Percentiles rank a stretch among this genome's conserved stretches.
These are phyloP conservation scores for Cubamyces sp. DNA, from an alignment of 768 basidiomycete species.

Conservation along the genomic window DNA sequence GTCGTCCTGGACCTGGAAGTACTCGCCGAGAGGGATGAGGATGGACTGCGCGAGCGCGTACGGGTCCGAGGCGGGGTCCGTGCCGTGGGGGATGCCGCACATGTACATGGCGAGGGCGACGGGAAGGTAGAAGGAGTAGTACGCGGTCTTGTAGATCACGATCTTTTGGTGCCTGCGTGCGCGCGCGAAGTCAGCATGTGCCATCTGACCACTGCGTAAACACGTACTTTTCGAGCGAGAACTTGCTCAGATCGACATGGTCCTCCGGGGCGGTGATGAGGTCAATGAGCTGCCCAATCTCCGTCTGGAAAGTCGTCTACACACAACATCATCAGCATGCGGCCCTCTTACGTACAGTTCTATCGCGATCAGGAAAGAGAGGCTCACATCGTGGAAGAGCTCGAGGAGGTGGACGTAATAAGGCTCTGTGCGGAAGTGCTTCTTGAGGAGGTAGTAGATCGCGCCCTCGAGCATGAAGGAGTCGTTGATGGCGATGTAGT, in stretches of 20 bases:
- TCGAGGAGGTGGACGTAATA: conserved; percentile 93
- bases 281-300: conserved; percentile 96
- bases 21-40: conserved; percentile 91
- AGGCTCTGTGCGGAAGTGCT: conserved; percentile 75
- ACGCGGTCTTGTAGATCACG: conserved; percentile 97
- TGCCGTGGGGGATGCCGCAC: conserved; percentile 58
- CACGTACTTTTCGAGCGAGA: conserved; percentile 80
- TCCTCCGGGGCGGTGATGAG: conserved; percentile 95
- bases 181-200: background rate
- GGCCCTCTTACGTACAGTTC: background rate
- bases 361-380: background rate
- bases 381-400: conserved; percentile 84
- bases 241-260: conserved; percentile 81
- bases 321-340: background rate
- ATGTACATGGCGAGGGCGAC: conserved; percentile 93
- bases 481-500: conserved; percentile 93
- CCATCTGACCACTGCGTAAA: background rate
- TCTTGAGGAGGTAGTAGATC: conserved; percentile 89
- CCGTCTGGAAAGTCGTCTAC: conserved; percentile 81
- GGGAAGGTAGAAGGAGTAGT: conserved; percentile 98
- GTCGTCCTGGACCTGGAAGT: conserved; percentile 99
- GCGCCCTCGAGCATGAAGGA: conserved; percentile 94
- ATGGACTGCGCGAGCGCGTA: conserved; percentile 81
- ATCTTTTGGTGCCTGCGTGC: conserved; percentile 79
- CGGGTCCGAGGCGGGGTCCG: conserved; percentile 51